Percentiles rank a stretch among this genome's conserved stretches.
Evolutionary conservation across 768 basidiomycete species (phyloP).

Genomic region (Guyanaporus albipodus): DNA sequence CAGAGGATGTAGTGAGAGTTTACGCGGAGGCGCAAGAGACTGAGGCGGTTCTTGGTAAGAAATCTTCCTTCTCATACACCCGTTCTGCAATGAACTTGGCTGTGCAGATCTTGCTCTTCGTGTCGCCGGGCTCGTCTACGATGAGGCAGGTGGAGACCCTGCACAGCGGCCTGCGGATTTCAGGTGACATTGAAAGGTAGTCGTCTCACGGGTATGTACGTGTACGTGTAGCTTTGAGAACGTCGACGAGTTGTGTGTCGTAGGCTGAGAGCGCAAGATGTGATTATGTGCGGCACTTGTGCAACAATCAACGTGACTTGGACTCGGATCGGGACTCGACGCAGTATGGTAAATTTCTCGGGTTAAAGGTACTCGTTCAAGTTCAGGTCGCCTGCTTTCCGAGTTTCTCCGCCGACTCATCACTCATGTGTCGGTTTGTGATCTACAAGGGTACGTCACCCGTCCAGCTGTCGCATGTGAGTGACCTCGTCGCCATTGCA

Average conservation of each 20-base stretch:
- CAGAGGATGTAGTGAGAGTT: slow-evolving; percentile 96
- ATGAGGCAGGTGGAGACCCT: slow-evolving; percentile 79
- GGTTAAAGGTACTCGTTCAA: no score
- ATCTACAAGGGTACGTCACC: slow-evolving; percentile 96
- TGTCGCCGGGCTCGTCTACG: slow-evolving; percentile 82
- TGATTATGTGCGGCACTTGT: slow-evolving; percentile 21
- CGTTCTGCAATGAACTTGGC: slow-evolving; percentile 1
- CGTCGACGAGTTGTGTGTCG: not conserved
- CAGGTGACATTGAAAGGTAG: slow-evolving; percentile 35
- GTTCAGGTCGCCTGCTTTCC: no score
- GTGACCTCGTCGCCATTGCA: slow-evolving; percentile 12
- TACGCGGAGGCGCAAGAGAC: slow-evolving; percentile 87
- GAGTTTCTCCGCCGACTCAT: no score
- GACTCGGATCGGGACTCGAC: no score
- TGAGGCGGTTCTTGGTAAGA: slow-evolving; percentile 74
- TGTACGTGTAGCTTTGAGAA: slow-evolving; percentile 2
- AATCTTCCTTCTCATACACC: not conserved
- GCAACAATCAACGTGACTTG: no score
- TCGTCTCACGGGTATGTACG: not conserved
- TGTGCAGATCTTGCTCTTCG: slow-evolving; percentile 77
- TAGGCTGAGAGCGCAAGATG: slow-evolving; percentile 11
- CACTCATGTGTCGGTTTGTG: slow-evolving; percentile 79
- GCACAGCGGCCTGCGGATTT: slow-evolving; percentile 75
- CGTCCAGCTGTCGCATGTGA: slow-evolving; percentile 83
- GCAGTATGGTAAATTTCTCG: no score